Base-by-base conservation (phyloP, 192 early-diverging fungal species). In the Jimgerdemannia flammicorona region DNA sequence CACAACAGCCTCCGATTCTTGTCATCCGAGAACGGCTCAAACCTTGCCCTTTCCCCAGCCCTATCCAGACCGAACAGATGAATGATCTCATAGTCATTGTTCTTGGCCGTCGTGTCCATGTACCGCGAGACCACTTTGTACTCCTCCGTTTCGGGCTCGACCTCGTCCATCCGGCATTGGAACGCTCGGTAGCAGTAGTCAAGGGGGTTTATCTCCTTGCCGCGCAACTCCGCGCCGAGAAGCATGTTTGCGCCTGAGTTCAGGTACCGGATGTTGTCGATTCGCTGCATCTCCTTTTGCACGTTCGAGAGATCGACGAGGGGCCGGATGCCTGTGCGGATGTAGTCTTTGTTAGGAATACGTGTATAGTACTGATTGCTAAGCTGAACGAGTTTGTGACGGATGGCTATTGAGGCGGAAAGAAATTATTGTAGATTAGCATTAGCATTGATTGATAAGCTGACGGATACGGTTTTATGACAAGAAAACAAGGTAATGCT, bases 1-100 rank as follows among this genome's bases (percentile, higher is more conserved):
- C 94, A 95, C 18, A 95, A 81, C 40, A 95, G 74, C 67, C 89
- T 87, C 29, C 88, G 80, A 76, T 95, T 95, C 20, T 84, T 80
- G 4, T 90, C 66, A 3, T 83, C 75, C 70, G 76, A 77, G 72
- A 83, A 83, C 3, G 75, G 75, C 6, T 82, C 49, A 69, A 87
- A 93, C 2, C 84, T 69, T 40, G 88, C 83, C 44, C 75, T 66
- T 74, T 95, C 93, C 0, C 84, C 88, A 41, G 87, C 44, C 14
- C 92, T 87, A 8, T 87, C 80, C 44, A 94, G 76, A 76, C 85
- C 70, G 70, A 88, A 92, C 67, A 83, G 77, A 18, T 85, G 84
- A 39, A 77, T 40, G 17, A 87, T 84, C 75, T 81, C 88, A 49
- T 74, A 78, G 3, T 70, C 66, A 20, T 73, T 40, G 7, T 41